These are phyloP conservation scores for Saprolegnia diclina DNA, from an alignment of 352 stramenopile genomes.

Conservation along the genomic window DNA sequence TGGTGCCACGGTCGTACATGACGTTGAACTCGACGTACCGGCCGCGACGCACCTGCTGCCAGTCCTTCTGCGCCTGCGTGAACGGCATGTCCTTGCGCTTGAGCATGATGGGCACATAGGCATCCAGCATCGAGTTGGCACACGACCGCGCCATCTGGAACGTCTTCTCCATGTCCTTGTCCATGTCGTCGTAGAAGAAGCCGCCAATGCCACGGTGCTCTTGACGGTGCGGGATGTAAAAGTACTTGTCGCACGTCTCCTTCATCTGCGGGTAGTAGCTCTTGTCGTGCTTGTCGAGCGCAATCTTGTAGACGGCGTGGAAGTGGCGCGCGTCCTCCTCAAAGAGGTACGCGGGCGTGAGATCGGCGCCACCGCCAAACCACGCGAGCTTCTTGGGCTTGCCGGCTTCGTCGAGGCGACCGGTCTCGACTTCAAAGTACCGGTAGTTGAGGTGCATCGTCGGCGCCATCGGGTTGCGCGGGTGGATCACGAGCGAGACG, in stretches of 20 bases:
- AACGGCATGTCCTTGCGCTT: constrained; percentile 95
- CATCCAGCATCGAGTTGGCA: constrained; percentile 79
- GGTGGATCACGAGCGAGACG: constrained; percentile 97
- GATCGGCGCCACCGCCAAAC: constrained; percentile 96
- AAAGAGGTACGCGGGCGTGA: constrained; percentile 96
- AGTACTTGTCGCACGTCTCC: constrained; percentile 96
- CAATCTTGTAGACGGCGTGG: constrained; percentile 95
- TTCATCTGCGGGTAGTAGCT: constrained; percentile 94
- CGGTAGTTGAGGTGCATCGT: constrained; percentile 98
- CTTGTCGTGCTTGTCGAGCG: constrained; percentile 91
- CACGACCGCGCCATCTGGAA: constrained; percentile 76
- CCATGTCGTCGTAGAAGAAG: constrained; percentile 99
- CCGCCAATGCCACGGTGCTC: constrained; percentile 94
- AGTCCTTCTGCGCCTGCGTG: constrained; percentile 95
- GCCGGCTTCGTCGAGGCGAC: constrained; percentile 70
- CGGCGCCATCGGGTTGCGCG: constrained; percentile 89
- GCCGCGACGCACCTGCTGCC: constrained; percentile 95
- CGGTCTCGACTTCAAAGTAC: constrained; percentile 95
- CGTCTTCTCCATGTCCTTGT: constrained; percentile 87
- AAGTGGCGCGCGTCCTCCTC: constrained; percentile 96
- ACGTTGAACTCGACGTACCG: constrained; percentile 99
- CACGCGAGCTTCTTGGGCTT: constrained; percentile 80
- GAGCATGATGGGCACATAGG: constrained; percentile 95
- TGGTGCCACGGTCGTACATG: constrained; percentile 98
- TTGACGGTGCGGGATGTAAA: constrained; percentile 94